phyloP scores from a whole-genome alignment of 768 basidiomycete species.

The Amanita molliuscula region DNA sequence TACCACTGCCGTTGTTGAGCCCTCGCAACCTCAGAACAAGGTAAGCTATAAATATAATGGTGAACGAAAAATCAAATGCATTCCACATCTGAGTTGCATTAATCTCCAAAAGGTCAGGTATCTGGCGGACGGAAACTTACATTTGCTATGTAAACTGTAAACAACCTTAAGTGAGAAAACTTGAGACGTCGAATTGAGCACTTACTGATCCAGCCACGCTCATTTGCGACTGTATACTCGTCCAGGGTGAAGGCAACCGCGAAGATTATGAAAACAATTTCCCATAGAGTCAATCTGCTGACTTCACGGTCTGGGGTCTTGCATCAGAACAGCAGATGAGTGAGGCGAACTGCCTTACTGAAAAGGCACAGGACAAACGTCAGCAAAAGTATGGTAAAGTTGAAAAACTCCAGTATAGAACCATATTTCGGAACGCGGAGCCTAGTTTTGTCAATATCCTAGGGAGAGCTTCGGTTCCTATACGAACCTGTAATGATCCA shows the following conservation, averaged over 20 bases:
- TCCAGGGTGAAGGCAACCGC: slow-evolving; percentile 71
- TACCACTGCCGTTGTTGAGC: slow-evolving; percentile 42
- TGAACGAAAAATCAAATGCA: slow-evolving; percentile 73
- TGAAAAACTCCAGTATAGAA: slow-evolving; percentile 67
- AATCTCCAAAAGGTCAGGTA: slow-evolving; percentile 1
- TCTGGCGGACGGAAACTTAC: slow-evolving; percentile 23
- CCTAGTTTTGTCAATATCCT: slow-evolving; percentile 22
- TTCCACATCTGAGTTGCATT: slow-evolving; percentile 67
- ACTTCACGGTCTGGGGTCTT: slow-evolving; percentile 42
- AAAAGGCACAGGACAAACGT: slow-evolving; percentile 69
- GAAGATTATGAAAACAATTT: slow-evolving; percentile 66
- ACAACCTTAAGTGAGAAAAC: background rate
- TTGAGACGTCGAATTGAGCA: slow-evolving; percentile 4
- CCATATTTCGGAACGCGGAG: slow-evolving; percentile 78
- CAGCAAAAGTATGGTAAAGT: slow-evolving; percentile 57
- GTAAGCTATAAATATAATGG: slow-evolving; percentile 60
- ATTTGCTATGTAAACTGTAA: slow-evolving; percentile 75
- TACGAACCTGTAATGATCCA: slow-evolving; percentile 72
- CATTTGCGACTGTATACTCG: slow-evolving; percentile 80
- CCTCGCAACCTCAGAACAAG: slow-evolving; percentile 56
- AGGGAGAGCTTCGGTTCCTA: background rate
- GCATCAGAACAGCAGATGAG: slow-evolving; percentile 4
- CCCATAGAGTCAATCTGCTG: slow-evolving; percentile 44
- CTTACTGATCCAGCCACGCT: slow-evolving; percentile 84
- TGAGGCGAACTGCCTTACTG: slow-evolving; percentile 33